phyloP scores from a whole-genome alignment of 371 early-diverging fungal genomes.

The Batrachochytrium dendrobatidis region DNA sequence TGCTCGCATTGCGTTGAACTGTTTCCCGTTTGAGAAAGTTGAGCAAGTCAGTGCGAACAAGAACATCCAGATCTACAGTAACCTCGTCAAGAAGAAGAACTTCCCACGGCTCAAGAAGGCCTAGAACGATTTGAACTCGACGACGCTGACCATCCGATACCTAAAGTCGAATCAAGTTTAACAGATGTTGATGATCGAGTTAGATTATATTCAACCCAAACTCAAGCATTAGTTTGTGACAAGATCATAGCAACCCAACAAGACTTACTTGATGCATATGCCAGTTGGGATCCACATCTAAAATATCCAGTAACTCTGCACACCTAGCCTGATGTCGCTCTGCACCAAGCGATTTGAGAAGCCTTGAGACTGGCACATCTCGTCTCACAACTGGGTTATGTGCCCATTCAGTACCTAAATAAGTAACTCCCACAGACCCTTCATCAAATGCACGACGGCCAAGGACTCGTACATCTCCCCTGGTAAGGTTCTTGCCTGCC shows the following conservation, averaged over 20 bases:
- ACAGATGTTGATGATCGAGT: slow-evolving; percentile 4
- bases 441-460: slow-evolving; percentile 63
- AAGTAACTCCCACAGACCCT: slow-evolving; percentile 56
- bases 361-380: slow-evolving; percentile 58
- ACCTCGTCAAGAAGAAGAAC: slow-evolving; percentile 73
- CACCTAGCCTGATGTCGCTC: slow-evolving; percentile 57
- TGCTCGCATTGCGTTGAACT: slow-evolving; percentile 54
- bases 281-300: slow-evolving; percentile 68
- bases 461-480: slow-evolving; percentile 44
- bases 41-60: slow-evolving; percentile 62
- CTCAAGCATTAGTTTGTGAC: slow-evolving; percentile 5
- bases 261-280: slow-evolving; percentile 54
- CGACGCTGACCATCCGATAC: slow-evolving; percentile 60
- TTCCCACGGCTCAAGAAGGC: slow-evolving; percentile 64
- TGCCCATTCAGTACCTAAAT: slow-evolving; percentile 80
- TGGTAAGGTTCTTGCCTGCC: slow-evolving; percentile 63
- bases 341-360: slow-evolving; percentile 64
- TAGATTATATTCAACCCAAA: too few species aligned
- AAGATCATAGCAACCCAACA: slow-evolving; percentile 4
- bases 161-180: too few species aligned
- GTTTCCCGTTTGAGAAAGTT: slow-evolving; percentile 57
- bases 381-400: slow-evolving; percentile 35
- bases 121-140: slow-evolving; percentile 68
- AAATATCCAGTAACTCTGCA: slow-evolving; percentile 49
- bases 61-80: slow-evolving; percentile 74